A percentile compares a stretch with the other conserved stretches of the same genome.
Evolutionary conservation across 1,139 yeast species (phyloP).

Genomic region (Pichia terricola): DNA sequence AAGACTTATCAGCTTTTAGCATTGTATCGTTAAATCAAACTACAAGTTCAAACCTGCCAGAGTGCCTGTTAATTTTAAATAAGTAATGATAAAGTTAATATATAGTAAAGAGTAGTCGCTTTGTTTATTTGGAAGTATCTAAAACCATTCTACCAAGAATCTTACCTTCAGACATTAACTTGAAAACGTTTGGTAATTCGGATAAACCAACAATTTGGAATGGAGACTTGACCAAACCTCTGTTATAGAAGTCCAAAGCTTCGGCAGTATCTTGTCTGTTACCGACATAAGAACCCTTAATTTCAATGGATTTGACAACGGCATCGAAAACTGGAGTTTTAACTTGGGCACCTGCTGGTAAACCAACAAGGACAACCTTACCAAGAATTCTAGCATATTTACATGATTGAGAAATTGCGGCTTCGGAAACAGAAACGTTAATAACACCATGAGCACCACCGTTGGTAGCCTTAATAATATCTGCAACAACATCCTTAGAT

Average conservation of each 20-base stretch:
- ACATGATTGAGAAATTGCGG: constrained; percentile 54
- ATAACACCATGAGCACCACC: constrained; percentile 75
- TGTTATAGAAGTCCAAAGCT: constrained; percentile 61
- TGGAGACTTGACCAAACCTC: constrained; percentile 64
- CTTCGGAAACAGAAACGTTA: constrained; percentile 63
- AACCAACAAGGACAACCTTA: constrained; percentile 63
- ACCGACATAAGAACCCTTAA: constrained; percentile 70
- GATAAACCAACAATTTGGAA: constrained; percentile 62
- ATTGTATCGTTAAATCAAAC: too few relatives aligned
- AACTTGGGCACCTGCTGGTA: constrained; percentile 65
- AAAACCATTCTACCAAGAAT: constrained; percentile 71
- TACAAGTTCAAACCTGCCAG: too few relatives aligned
- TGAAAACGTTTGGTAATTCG: constrained; percentile 51
- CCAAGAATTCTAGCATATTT: constrained; percentile 60
- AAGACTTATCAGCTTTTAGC: too few relatives aligned
- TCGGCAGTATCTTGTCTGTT: constrained; percentile 73
- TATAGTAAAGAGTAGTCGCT: too few relatives aligned
- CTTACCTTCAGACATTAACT: constrained; percentile 59
- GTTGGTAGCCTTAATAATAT: constrained; percentile 43
- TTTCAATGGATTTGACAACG: constrained; percentile 54
- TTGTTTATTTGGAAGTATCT: constrained; percentile 44
- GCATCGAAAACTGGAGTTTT: constrained; percentile 54
- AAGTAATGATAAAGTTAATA: too few relatives aligned
- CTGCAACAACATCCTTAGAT: constrained; percentile 47
- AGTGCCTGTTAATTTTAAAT: too few relatives aligned